Percentiles rank a stretch among this genome's conserved stretches.
These are phyloP conservation scores for Plectranthus barbatus DNA, from an alignment of 257 asterid species.

Conservation along the genomic window DNA sequence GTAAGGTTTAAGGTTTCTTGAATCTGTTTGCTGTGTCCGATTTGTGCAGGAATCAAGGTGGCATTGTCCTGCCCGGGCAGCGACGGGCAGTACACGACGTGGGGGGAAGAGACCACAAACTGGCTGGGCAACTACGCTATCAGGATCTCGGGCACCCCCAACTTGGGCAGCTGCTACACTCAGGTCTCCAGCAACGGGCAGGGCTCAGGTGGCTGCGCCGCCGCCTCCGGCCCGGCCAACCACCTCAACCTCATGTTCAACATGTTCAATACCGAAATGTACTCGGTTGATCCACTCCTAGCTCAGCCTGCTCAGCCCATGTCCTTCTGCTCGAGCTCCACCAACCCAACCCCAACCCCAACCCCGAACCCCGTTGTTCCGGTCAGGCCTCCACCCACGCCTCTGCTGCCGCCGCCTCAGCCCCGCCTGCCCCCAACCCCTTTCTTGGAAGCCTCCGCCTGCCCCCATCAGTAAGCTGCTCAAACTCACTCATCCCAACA, in stretches of 20 bases:
- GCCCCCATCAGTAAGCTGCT: slow-evolving; percentile 66
- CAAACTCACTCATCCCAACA: no score
- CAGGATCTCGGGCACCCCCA: slow-evolving; percentile 63
- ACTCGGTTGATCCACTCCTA: slow-evolving; percentile 64
- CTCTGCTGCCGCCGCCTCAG: slow-evolving; percentile 24
- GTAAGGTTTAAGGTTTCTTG: neutral
- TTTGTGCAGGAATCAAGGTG: slow-evolving; percentile 57
- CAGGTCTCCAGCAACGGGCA: slow-evolving; percentile 51
- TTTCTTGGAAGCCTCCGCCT: slow-evolving; percentile 61
- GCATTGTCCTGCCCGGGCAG: slow-evolving; percentile 66
- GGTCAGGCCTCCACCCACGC: slow-evolving; percentile 24
- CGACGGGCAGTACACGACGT: slow-evolving; percentile 45
- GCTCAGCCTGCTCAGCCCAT: slow-evolving; percentile 68
- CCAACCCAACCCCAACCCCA: slow-evolving; percentile 11
- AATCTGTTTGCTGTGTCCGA: neutral
- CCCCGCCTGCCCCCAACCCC: slow-evolving; percentile 35
- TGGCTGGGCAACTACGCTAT: slow-evolving; percentile 64
- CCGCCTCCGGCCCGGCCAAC: slow-evolving; percentile 50
- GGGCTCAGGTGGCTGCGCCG: slow-evolving; percentile 45
- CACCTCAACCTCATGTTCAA: slow-evolving; percentile 38
- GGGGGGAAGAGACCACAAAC: slow-evolving; percentile 69
- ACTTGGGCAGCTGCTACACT: slow-evolving; percentile 51
- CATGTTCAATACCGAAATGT: slow-evolving; percentile 63
- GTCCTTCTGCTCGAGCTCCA: slow-evolving; percentile 54
- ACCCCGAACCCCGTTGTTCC: no score